phyloP scores from a whole-genome alignment of 148 eudicot genomes.

The Hydrangea macrophylla region DNA sequence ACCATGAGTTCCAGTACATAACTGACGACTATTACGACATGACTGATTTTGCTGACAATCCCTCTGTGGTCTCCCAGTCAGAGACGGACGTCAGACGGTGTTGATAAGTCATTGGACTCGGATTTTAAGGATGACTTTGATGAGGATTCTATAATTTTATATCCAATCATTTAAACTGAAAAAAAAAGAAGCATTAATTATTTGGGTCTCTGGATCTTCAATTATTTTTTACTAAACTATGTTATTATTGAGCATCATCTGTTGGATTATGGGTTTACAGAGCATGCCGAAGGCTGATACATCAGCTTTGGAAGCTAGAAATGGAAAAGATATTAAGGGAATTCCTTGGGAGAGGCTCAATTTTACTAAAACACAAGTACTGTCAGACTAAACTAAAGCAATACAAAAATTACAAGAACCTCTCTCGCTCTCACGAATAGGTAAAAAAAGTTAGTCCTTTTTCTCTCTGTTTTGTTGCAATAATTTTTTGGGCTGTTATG shows the following conservation, averaged over 20 bases:
- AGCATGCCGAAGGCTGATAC: conserved; percentile 65
- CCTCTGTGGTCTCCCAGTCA: conserved; percentile 23
- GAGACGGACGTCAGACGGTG: conserved; percentile 10
- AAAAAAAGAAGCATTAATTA: too few species aligned
- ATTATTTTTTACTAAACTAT: not conserved
- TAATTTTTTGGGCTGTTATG: not conserved
- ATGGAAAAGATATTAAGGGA: conserved; percentile 88
- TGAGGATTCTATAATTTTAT: conserved; percentile 24
- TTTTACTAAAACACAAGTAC: conserved; percentile 53
- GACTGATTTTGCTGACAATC: conserved; percentile 34
- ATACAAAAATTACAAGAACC: conserved; percentile 60
- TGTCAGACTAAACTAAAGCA: conserved; percentile 63
- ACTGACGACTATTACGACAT: conserved; percentile 33
- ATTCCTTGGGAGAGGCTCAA: conserved; percentile 88
- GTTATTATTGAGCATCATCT: not conserved
- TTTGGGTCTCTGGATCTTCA: too few species aligned
- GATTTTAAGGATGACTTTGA: conserved; percentile 60
- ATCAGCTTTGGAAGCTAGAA: conserved; percentile 68
- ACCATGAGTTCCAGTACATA: conserved; percentile 45
- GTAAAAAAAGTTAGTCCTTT: conserved; percentile 42
- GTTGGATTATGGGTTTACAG: conserved; percentile 21
- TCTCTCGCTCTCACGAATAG: conserved; percentile 37
- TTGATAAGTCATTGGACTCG: conserved; percentile 34
- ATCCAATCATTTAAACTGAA: too few species aligned
- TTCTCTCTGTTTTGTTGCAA: not conserved